Percentiles rank a stretch among this genome's conserved stretches.
These are phyloP conservation scores for Sarcodon sp. DNA, from an alignment of 768 basidiomycete genomes.

Conservation along the genomic window DNA sequence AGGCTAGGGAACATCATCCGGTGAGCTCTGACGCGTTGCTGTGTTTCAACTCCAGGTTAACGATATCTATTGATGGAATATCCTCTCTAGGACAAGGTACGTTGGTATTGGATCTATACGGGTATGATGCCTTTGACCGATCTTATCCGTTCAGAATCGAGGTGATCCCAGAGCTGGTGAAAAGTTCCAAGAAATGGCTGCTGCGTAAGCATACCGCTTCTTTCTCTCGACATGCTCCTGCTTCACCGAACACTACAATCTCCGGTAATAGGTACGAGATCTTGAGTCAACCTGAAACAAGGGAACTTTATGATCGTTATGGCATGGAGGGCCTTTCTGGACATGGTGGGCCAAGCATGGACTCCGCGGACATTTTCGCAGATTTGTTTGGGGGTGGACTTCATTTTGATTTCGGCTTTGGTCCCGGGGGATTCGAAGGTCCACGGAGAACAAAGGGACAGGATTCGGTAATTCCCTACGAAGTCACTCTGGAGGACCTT, in stretches of 20 bases:
- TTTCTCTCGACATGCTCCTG: not conserved
- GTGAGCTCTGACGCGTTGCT: slow-evolving; percentile 27
- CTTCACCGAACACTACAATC: not conserved
- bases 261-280: slow-evolving; percentile 58
- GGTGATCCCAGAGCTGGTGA: slow-evolving; percentile 75
- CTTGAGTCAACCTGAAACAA: slow-evolving; percentile 52
- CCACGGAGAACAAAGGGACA: slow-evolving; percentile 44
- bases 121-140: no score
- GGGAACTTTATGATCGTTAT: slow-evolving; percentile 59
- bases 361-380: slow-evolving; percentile 59
- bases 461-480: slow-evolving; percentile 66
- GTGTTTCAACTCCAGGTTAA: slow-evolving; percentile 2
- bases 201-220: slow-evolving; percentile 46
- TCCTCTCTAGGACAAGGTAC: slow-evolving; percentile 52
- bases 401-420: slow-evolving; percentile 56
- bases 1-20: slow-evolving; percentile 86
- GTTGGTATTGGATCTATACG: not conserved
- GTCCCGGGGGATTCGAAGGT: slow-evolving; percentile 19
- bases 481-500: slow-evolving; percentile 84
- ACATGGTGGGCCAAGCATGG: slow-evolving; percentile 31
- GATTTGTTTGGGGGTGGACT: slow-evolving; percentile 57
- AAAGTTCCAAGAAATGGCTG: slow-evolving; percentile 82
- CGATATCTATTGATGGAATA: slow-evolving; percentile 7
- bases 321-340: slow-evolving; percentile 60
- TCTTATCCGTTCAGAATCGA: slow-evolving; percentile 47